Evolutionary conservation across 345 rosid genomes (phyloP).

Genomic region (Salix exigua): DNA sequence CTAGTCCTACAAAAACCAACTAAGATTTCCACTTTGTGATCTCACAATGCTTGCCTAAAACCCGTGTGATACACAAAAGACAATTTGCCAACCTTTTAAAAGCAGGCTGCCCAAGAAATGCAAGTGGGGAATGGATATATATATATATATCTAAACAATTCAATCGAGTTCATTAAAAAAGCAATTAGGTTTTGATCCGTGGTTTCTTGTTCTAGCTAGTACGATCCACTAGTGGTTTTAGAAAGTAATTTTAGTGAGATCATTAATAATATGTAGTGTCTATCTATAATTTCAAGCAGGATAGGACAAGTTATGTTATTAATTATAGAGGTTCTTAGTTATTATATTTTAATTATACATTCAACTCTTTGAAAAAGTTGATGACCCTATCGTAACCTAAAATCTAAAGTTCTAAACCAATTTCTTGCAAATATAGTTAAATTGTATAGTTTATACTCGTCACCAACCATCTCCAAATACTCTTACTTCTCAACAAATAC

Average conservation of each 20-base stretch:
- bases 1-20: slow-evolving; percentile 30
- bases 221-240: slow-evolving; percentile 5
- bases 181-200: not conserved
- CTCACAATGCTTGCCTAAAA: not conserved
- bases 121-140: slow-evolving; percentile 21
- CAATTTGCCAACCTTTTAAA: slow-evolving; percentile 30
- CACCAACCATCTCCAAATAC: not conserved
- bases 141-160: slow-evolving; percentile 19
- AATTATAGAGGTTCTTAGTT: not conserved
- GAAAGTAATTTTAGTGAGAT: slow-evolving; percentile 10
- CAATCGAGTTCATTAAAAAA: not conserved
- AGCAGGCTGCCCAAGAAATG: slow-evolving; percentile 24
- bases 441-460: not conserved
- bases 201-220: slow-evolving; percentile 27
- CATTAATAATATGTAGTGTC: not conserved
- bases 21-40: slow-evolving; percentile 46
- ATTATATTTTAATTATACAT: not conserved
- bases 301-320: not conserved
- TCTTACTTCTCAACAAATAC: not conserved
- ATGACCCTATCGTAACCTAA: too few relatives aligned
- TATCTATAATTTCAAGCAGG: not conserved
- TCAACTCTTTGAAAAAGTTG: not conserved
- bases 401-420: too few relatives aligned
- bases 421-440: not conserved
- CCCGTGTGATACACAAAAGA: slow-evolving; percentile 19